These are phyloP conservation scores for Paralagenidium karlingii DNA, from an alignment of 352 stramenopile species.

Conservation along the genomic window DNA sequence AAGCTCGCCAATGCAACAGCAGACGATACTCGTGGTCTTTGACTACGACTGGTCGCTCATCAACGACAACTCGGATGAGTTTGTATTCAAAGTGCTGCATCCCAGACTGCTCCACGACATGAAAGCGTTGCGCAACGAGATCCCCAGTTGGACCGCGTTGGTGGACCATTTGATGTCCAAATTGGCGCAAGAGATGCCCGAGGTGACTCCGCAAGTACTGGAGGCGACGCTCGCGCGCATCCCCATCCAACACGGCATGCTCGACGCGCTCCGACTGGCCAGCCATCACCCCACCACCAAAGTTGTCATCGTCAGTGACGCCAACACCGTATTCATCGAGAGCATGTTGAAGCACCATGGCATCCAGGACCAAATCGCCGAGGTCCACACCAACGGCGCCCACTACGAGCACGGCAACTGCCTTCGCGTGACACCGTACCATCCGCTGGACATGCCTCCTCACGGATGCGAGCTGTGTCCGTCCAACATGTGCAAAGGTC, in stretches of 20 bases:
- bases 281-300: conserved; percentile 19
- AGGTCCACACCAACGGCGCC: conserved; percentile 27
- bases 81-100: conserved; percentile 53
- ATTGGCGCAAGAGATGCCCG: conserved; percentile 21
- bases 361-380: conserved; percentile 12
- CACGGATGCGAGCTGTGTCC: conserved; percentile 51
- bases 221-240: conserved; percentile 26
- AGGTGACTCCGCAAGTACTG: conserved; percentile 21
- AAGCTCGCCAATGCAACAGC: too few species aligned
- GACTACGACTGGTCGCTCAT: conserved; percentile 80
- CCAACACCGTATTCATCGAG: conserved; percentile 69
- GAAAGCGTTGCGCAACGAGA: too few species aligned
- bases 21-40: conserved; percentile 55
- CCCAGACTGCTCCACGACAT: conserved; percentile 31
- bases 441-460: conserved; percentile 14
- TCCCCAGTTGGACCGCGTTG: conserved; percentile 53
- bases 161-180: conserved; percentile 50
- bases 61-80: conserved; percentile 75
- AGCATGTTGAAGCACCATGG: conserved; percentile 39
- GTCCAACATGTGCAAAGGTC: conserved; percentile 74
- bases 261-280: conserved; percentile 43
- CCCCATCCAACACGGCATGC: conserved; percentile 47
- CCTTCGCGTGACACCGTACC: conserved; percentile 40
- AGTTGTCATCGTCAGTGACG: conserved; percentile 65
- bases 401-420: conserved; percentile 9